These are phyloP conservation scores for Fusarium graminum DNA, from an alignment of 2,329 filamentous ascomycete species.

Conservation along the genomic window DNA sequence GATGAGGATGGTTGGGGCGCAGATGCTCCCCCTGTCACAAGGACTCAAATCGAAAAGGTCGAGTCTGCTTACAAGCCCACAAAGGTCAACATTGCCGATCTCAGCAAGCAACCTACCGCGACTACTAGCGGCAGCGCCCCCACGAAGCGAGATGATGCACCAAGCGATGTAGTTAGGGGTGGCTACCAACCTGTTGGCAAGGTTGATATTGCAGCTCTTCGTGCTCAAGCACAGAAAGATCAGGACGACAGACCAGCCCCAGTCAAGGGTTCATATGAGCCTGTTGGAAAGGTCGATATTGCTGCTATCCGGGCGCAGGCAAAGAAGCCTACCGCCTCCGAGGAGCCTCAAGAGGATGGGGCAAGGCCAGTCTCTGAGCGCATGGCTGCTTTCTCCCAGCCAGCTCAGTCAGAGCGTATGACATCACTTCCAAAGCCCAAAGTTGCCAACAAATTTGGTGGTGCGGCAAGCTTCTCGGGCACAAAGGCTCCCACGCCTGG, in stretches of 20 bases:
- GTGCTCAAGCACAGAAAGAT: constrained; percentile 76
- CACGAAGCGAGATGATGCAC: constrained; percentile 59
- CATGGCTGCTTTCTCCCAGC: constrained; percentile 76
- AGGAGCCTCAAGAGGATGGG: constrained; percentile 52
- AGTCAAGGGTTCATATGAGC: constrained; percentile 94
- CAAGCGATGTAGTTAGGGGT: constrained; percentile 79
- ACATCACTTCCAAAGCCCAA: constrained; percentile 94
- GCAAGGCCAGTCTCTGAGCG: constrained; percentile 80
- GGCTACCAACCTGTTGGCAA: constrained; percentile 95
- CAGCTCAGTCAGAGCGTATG: constrained; percentile 77
- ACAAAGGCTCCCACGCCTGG: constrained; percentile 90
- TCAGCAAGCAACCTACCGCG: constrained; percentile 79
- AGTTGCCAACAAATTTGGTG: constrained; percentile 88
- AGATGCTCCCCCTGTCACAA: constrained; percentile 91
- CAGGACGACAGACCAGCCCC: constrained; percentile 84
- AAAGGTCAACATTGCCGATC: constrained; percentile 91
- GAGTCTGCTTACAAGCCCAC: constrained; percentile 93
- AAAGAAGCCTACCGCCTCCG: constrained; percentile 69
- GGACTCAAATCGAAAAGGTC: constrained; percentile 91
- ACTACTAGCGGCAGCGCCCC: constrained; percentile 71
- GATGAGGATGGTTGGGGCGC: constrained; percentile 94
- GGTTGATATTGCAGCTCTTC: constrained; percentile 94
- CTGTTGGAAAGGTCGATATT: constrained; percentile 96
- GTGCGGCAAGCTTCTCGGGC: constrained; percentile 78
- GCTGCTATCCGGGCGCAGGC: constrained; percentile 89